Evolutionary conservation across 176 grass and related monocot genomes (phyloP).

Genomic region (Olyra latifolia): DNA sequence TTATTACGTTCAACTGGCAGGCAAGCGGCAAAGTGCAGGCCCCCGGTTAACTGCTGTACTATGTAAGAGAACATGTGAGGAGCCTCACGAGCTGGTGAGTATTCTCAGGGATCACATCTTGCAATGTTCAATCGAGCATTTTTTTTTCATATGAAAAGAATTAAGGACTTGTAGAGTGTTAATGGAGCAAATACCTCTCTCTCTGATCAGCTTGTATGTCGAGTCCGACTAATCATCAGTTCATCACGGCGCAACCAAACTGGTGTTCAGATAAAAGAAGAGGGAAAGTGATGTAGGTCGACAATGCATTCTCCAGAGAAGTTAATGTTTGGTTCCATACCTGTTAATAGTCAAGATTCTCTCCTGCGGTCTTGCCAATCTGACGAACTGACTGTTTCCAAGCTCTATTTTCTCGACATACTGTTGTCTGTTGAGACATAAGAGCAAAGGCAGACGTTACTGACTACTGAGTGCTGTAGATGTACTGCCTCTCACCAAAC

Average conservation of each 20-base stretch:
- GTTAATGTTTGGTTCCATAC: background rate
- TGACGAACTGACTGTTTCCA: constrained; percentile 13
- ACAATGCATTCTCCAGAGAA: background rate
- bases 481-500: background rate
- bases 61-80: constrained; percentile 1
- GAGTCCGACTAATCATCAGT: background rate
- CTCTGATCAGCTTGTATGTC: background rate
- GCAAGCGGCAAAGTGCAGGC: constrained; percentile 8
- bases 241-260: constrained; percentile 2
- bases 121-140: constrained; percentile 11
- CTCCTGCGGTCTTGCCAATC: background rate
- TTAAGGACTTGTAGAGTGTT: background rate
- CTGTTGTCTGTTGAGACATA: constrained; percentile 5
- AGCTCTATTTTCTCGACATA: background rate
- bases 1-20: constrained; percentile 1
- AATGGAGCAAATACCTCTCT: background rate
- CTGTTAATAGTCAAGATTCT: background rate
- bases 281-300: background rate
- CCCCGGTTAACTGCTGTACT: constrained; percentile 2
- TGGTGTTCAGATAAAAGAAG: background rate
- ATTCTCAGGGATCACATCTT: constrained; percentile 7
- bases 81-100: constrained; percentile 2
- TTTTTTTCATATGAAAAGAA: background rate
- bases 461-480: background rate
- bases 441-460: background rate